Percentiles rank a stretch among this genome's conserved stretches.
Evolutionary conservation across 306 rosid species (phyloP).

Genomic region (Astragalus membranaceus): DNA sequence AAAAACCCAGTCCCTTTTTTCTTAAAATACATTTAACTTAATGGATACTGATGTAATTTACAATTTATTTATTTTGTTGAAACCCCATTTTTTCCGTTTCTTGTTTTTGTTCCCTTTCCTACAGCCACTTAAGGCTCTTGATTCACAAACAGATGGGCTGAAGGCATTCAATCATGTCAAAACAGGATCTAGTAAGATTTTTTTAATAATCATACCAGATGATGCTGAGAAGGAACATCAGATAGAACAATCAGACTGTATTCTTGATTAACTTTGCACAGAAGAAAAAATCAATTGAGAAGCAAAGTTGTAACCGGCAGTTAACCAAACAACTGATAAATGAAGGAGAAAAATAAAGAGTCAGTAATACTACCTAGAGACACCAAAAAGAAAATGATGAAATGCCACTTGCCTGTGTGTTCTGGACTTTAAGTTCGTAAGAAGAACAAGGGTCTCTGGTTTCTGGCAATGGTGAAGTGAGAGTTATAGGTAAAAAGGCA

Average conservation of each 20-base stretch:
- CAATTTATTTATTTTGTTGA: background rate
- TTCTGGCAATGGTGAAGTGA: background rate
- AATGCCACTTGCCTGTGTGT: background rate
- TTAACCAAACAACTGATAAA: background rate
- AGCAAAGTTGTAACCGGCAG: background rate
- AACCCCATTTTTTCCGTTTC: background rate
- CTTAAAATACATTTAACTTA: background rate
- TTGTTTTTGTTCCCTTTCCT: background rate
- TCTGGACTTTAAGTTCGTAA: background rate
- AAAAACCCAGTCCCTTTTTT: background rate
- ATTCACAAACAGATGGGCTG: background rate
- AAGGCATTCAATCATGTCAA: background rate
- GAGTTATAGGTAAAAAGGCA: background rate
- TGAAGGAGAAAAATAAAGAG: background rate
- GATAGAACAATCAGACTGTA: background rate
- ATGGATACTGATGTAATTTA: background rate
- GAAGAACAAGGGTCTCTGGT: background rate
- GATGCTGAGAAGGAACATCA: background rate
- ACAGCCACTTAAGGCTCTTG: background rate
- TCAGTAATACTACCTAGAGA: background rate
- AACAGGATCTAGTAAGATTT: background rate
- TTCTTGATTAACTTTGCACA: background rate
- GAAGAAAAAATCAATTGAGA: background rate
- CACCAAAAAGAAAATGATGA: background rate
- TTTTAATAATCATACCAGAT: background rate